Base-by-base conservation (phyloP, 306 rosid species). In the Cucurbita argyrosperma region DNA sequence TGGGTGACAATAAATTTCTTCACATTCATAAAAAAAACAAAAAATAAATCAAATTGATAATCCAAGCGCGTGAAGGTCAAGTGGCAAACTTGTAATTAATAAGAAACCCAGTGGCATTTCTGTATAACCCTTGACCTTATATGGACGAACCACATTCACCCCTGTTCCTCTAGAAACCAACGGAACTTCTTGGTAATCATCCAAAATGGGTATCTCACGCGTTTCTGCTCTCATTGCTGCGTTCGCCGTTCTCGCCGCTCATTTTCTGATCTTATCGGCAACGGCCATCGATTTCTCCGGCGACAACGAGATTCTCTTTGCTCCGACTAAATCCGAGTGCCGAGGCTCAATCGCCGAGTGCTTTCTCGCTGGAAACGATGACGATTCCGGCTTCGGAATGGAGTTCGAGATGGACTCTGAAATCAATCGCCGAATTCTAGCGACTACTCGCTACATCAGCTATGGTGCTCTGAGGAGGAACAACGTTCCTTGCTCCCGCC, bases 391-490 rank as follows among this genome's bases (percentile, higher is more conserved):
- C 38, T 74, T 78, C 52, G 96, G 82, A 6, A 42, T 68, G 50
- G 98, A 92, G 90, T 77, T 88, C 75, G 43, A 23, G 13, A 68
- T 68, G 74, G 74, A 68, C 23, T 68, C 74, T 8, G 74, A 68
- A 42, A 68, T 68, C 74, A 68, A 69, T 84, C 88, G 98, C 76
- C 98, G 98, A 80, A 88, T 88, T 58, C 76, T 92, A 72, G 98
- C 98, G 0, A 60, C 75, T 4, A 77, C 16, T 13, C 82, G 76
- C 69, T 92, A 92, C 85, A 87, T 92, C 21, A 92, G 98, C 96
- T 92, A 92, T 66, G 98, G 96, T 74, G 98, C 98, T 78, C 85
- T 92, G 76, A 85, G 86, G 88, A 88, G 87, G 86, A 92, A 90
- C 93, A 86, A 77, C 65, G 90, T 92, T 5, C 98, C 98, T 18